Base-by-base conservation (phyloP, 768 basidiomycete species). In the Filobasidium floriforme region DNA sequence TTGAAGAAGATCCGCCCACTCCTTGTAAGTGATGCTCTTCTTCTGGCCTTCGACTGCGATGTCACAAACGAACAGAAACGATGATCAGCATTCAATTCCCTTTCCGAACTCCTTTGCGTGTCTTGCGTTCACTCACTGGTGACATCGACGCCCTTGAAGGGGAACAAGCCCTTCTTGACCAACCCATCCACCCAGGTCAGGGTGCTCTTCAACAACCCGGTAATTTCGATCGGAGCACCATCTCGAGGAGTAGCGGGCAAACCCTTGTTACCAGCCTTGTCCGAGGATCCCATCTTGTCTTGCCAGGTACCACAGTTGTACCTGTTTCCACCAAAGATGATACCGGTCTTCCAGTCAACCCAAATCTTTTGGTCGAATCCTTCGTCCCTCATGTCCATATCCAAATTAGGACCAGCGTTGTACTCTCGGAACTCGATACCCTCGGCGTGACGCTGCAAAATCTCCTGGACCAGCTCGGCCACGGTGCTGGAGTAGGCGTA, bases 201-300 rank as follows among this genome's bases (percentile, higher is more conserved):
- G 0, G 94, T 89, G 76, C 92, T 94, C 83, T 93, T 93, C 70
- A 92, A 77, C 62, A 99, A 79, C 7, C 96, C 96, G 1, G 88
- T 92, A 69, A 98, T 97, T 80, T 99, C 96, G 44, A 99, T 82
- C 0, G 96, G 93, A 0, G 94, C 89, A 10, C 96, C 96, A 74
- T 98, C 93, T 70, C 96, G 83, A 0, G 96, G 93, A 0, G 93
- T 94, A 11, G 91, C 96, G n/a, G 96, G 96, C 37, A 88, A 79
- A 32, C 96, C 96, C 79, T 93, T 96, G 62, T 88, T 97, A 1
- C 92, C 90, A 4, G 96, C 94, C 72, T 86, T 89, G 66, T 81
- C 82, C 1, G 89, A 92, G 75, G 94, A 92, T 52, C 96, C 96
- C 91, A 93, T 93, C 83, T 94, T 94, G 81, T 94, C 92, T 71